These are phyloP conservation scores for Cocos nucifera DNA, from an alignment of 176 grass and related monocot species.

Conservation along the genomic window DNA sequence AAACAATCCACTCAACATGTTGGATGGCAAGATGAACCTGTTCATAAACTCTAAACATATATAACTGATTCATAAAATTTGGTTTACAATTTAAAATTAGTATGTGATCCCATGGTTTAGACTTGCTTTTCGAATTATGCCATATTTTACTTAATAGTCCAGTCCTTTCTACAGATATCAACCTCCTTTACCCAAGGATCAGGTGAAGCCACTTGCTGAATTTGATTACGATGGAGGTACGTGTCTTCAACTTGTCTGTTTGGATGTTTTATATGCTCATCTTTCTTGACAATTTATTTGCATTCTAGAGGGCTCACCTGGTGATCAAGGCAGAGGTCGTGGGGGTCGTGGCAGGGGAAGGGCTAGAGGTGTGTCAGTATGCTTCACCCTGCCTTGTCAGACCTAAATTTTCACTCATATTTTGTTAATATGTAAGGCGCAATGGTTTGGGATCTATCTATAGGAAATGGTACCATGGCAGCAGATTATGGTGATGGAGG, in stretches of 20 bases:
- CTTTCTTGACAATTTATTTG: neutral
- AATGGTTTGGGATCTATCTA: constrained; percentile 20
- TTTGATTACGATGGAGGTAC: constrained; percentile 64
- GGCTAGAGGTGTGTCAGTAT: constrained; percentile 43
- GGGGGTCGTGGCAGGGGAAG: constrained; percentile 62
- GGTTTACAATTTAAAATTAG: too few species aligned
- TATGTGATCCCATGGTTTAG: too few species aligned
- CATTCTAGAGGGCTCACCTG: constrained; percentile 35
- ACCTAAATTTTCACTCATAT: neutral
- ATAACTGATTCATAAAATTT: too few species aligned
- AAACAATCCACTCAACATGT: too few species aligned
- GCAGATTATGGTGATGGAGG: constrained; percentile 22
- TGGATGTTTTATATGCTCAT: neutral
- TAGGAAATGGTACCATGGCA: constrained; percentile 29
- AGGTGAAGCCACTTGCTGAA: constrained; percentile 53
- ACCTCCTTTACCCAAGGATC: constrained; percentile 60
- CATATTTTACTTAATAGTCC: too few species aligned
- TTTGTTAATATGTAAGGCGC: neutral
- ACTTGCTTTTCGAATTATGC: too few species aligned
- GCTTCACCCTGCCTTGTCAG: neutral
- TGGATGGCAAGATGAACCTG: too few species aligned
- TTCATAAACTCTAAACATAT: too few species aligned
- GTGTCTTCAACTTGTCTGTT: neutral
- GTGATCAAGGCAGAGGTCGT: constrained; percentile 52
- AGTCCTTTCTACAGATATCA: constrained; percentile 48